Evolutionary conservation across 371 early-diverging fungal genomes (phyloP).

Genomic region (Vairimorpha ceranae): DNA sequence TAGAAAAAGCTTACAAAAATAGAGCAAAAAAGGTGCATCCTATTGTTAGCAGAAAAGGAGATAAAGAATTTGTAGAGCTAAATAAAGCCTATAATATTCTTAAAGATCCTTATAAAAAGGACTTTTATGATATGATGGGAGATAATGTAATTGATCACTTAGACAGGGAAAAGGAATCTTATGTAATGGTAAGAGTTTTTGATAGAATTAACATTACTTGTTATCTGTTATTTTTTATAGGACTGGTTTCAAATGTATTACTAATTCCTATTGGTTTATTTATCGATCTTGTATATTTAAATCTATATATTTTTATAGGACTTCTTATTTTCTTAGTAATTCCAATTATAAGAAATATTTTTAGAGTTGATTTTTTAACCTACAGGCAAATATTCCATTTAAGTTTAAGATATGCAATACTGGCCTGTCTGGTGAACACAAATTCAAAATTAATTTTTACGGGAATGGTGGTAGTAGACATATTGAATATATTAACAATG

Average conservation of each 20-base stretch:
- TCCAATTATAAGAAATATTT: not conserved
- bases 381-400: not conserved
- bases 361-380: not conserved
- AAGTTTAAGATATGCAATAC: not conserved
- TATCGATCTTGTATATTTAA: not conserved
- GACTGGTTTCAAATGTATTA: not conserved
- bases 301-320: not conserved
- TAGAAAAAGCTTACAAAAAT: slow-evolving; percentile 39
- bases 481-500: too few species aligned
- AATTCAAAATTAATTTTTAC: not conserved
- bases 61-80: slow-evolving; percentile 23
- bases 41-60: slow-evolving; percentile 1
- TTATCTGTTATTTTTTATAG: not conserved
- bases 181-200: slow-evolving; percentile 34
- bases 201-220: slow-evolving; percentile 19
- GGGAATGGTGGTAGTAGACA: too few species aligned
- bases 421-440: not conserved
- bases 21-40: slow-evolving; percentile 20
- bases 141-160: slow-evolving; percentile 16
- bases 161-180: slow-evolving; percentile 21
- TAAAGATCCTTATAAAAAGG: slow-evolving; percentile 35
- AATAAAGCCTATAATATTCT: slow-evolving; percentile 42
- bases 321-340: not conserved
- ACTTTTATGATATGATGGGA: slow-evolving; percentile 44
- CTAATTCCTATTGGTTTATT: not conserved